Base-by-base conservation (phyloP, 1,284 basidiomycete genomes). In the Abortiporus biennis region DNA sequence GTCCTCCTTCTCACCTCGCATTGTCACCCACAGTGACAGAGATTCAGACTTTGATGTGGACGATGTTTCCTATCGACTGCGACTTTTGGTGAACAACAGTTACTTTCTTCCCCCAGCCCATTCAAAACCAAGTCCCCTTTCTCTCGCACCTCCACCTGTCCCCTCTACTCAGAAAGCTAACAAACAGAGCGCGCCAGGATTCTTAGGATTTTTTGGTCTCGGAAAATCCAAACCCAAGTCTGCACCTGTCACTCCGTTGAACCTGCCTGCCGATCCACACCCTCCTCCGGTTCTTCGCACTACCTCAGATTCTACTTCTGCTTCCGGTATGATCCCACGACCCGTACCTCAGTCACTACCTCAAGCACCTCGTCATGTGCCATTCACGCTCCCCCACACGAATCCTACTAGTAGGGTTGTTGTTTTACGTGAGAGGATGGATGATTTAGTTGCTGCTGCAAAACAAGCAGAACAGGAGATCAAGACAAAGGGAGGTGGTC, bases 21-120 rank as follows among this genome's bases (percentile, higher is more conserved):
- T 58, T 32, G 53, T 56, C 3, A 65, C 56, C 19, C 42, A 45
- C 20, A 33, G 39, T 17, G 53, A 50, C 9, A 46, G 65, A 36
- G 61, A 71, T 30, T 66, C 76, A 42, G 72, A 74, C 36, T 84
- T 82, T 54, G 79, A 86, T 52, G 70, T 74, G 15, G 87, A 90
- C 59, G 86, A 90, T 54, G 85, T 90, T 25, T 80, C 85, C 19
- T 85, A 87, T 63, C 81, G 86, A 20, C 74, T 90, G 15, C 79
- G 79, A 33, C 70, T 90, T 38, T 74, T 90, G 33, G 79, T 90
- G 43, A 85, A 82, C 58, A 90, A 90, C 64, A 87, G 71, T 54
- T 90, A 90, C 56, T 90, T 85, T 56, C 75, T 90, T 30, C 86
- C 86, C 4, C 87, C 86, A 9, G 86, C 87, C 0, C 86, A 90